phyloP scores from a whole-genome alignment of 176 grass and related monocot genomes.

The Eragrostis curvula region DNA sequence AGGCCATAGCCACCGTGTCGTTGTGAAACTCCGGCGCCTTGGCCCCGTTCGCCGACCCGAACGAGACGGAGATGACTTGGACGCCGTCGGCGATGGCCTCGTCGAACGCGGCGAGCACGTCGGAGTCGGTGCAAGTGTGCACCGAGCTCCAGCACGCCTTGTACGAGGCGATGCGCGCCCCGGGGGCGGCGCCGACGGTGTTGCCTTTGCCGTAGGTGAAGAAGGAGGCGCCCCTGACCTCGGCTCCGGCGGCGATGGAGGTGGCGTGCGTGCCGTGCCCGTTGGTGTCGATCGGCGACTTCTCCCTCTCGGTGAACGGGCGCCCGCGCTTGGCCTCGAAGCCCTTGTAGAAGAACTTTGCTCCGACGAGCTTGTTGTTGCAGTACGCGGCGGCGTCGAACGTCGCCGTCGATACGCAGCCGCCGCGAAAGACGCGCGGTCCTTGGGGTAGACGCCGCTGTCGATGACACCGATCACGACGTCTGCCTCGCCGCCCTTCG shows the following conservation, averaged over 20 bases:
- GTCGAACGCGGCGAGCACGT: conserved; percentile 25
- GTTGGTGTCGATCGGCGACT: conserved; percentile 36
- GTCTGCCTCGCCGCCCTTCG: too few relatives aligned
- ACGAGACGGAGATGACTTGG: conserved; percentile 20
- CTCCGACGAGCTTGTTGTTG: conserved; percentile 61
- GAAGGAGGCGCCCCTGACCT: not conserved
- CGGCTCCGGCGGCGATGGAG: not conserved
- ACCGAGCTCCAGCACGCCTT: conserved; percentile 30
- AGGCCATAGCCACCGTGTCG: conserved; percentile 41
- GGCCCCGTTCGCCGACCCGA: not conserved
- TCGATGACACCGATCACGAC: too few relatives aligned
- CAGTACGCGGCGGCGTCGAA: conserved; percentile 49
- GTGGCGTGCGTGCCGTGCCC: conserved; percentile 47
- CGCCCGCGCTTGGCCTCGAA: conserved; percentile 28
- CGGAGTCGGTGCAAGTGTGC: not conserved
- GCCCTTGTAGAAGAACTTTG: conserved; percentile 53
- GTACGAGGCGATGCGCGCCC: conserved; percentile 23
- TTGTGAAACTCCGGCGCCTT: not conserved
- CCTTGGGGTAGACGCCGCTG: too few relatives aligned
- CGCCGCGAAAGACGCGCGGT: not conserved
- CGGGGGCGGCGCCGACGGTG: conserved; percentile 29
- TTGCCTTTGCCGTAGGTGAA: conserved; percentile 32
- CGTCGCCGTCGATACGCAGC: conserved; percentile 24
- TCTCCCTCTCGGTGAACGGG: conserved; percentile 18
- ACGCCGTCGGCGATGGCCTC: conserved; percentile 30